These are phyloP conservation scores for Lichtheimia hyalospora DNA, from an alignment of 371 early-diverging fungal species.

Conservation along the genomic window DNA sequence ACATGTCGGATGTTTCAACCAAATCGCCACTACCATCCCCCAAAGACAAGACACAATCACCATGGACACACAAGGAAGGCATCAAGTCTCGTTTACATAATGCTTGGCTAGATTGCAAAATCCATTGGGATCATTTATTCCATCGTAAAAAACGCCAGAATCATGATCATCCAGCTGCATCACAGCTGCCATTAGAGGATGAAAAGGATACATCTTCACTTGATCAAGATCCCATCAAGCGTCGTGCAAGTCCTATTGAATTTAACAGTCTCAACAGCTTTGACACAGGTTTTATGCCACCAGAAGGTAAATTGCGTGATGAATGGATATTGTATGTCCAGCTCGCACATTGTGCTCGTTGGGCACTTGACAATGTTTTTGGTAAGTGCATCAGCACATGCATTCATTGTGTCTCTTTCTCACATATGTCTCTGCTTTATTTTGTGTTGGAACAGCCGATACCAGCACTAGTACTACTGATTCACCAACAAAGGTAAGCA, in stretches of 20 bases:
- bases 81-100: slow-evolving; percentile 1
- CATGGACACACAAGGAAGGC: neutral
- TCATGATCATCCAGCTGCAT: no score
- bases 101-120: slow-evolving; percentile 3
- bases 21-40: slow-evolving; percentile 8
- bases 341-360: slow-evolving; percentile 36
- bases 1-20: neutral
- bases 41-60: neutral
- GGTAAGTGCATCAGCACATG: slow-evolving; percentile 5
- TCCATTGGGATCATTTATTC: slow-evolving; percentile 1
- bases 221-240: slow-evolving; percentile 5
- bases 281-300: slow-evolving; percentile 34
- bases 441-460: slow-evolving; percentile 8
- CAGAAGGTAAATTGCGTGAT: slow-evolving; percentile 32
- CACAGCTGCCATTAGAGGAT: neutral
- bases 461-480: neutral
- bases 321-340: slow-evolving; percentile 43
- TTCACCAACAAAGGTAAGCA: neutral
- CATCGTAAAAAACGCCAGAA: neutral
- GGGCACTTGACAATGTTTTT: slow-evolving; percentile 46
- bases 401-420: neutral
- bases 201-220: neutral
- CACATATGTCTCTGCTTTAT: slow-evolving; percentile 4
- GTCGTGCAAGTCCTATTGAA: slow-evolving; percentile 1
- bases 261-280: slow-evolving; percentile 13